phyloP scores from a whole-genome alignment of 1,284 basidiomycete species.

The Malassezia caprae region DNA sequence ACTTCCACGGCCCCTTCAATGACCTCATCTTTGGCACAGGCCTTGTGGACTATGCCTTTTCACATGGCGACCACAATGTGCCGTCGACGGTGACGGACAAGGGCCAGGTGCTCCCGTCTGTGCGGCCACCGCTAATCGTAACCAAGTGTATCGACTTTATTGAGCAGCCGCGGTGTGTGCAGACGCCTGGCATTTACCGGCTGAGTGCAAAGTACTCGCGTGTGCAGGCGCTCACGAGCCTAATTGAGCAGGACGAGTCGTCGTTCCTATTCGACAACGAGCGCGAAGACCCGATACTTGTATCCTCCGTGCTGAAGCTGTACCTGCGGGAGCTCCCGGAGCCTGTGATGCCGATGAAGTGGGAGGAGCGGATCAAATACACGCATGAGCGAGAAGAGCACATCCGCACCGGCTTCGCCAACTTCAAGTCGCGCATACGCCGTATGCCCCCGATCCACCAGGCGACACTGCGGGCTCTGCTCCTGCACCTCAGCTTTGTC shows the following conservation, averaged over 20 bases:
- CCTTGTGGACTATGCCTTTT: slow-evolving; percentile 80
- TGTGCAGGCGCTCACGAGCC: slow-evolving; percentile 74
- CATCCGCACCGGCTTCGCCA: slow-evolving; percentile 50
- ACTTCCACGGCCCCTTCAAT: slow-evolving; percentile 67
- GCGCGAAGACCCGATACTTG: slow-evolving; percentile 74
- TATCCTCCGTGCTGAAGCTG: slow-evolving; percentile 83
- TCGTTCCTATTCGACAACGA: slow-evolving; percentile 65
- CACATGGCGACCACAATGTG: slow-evolving; percentile 46
- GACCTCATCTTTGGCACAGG: slow-evolving; percentile 80
- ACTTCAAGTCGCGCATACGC: slow-evolving; percentile 40
- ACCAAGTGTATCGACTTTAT: slow-evolving; percentile 74
- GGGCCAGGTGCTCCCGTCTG: slow-evolving; percentile 52
- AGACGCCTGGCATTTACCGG: slow-evolving; percentile 60
- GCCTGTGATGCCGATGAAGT: slow-evolving; percentile 74
- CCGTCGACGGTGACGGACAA: slow-evolving; percentile 57
- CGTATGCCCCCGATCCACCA: slow-evolving; percentile 67
- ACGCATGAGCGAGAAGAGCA: slow-evolving; percentile 54
- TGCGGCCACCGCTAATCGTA: slow-evolving; percentile 63
- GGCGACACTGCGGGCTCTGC: slow-evolving; percentile 71
- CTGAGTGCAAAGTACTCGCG: slow-evolving; percentile 65
- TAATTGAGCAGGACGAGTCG: slow-evolving; percentile 80
- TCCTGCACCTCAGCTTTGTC: slow-evolving; percentile 77
- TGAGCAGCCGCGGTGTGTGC: slow-evolving; percentile 62
- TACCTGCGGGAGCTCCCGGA: slow-evolving; percentile 86
- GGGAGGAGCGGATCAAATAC: slow-evolving; percentile 62